These are phyloP conservation scores for Sarcomyxa edulis DNA, from an alignment of 768 basidiomycete species.

Conservation along the genomic window DNA sequence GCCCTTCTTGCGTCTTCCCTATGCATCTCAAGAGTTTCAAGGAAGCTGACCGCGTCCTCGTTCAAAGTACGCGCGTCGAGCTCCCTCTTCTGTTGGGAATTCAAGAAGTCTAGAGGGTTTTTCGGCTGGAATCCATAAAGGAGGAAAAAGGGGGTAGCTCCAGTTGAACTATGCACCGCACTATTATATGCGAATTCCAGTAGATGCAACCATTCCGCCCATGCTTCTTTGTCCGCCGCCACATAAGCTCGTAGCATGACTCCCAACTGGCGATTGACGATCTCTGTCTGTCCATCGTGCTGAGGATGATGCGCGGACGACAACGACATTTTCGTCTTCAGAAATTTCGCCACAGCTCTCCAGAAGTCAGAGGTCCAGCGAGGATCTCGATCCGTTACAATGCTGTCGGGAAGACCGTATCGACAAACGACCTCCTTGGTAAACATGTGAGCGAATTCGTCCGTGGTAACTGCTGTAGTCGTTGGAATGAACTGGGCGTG, in stretches of 20 bases:
- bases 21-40: slow-evolving; percentile 4
- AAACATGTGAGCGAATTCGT: slow-evolving; percentile 11
- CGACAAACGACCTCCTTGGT: slow-evolving; percentile 13
- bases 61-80: slow-evolving; percentile 4
- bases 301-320: slow-evolving; percentile 31
- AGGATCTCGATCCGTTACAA: too few species aligned
- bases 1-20: slow-evolving; percentile 10
- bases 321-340: slow-evolving; percentile 13
- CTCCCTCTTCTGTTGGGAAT: not conserved
- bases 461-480: slow-evolving; percentile 13
- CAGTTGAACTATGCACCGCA: slow-evolving; percentile 17
- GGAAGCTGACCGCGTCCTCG: slow-evolving; percentile 8
- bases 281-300: slow-evolving; percentile 28
- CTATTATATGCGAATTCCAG: too few species aligned
- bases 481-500: slow-evolving; percentile 11
- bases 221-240: slow-evolving; percentile 13
- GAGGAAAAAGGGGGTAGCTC: slow-evolving; percentile 18
- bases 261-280: slow-evolving; percentile 21
- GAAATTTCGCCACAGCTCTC: slow-evolving; percentile 9
- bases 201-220: too few species aligned
- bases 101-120: slow-evolving; percentile 15
- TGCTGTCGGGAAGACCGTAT: slow-evolving; percentile 15
- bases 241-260: slow-evolving; percentile 23
- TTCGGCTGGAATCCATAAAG: too few species aligned
- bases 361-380: too few species aligned